Conservation (phyloP, 306 rosid genomes). For the Cucurbita argyrosperma region DNA sequence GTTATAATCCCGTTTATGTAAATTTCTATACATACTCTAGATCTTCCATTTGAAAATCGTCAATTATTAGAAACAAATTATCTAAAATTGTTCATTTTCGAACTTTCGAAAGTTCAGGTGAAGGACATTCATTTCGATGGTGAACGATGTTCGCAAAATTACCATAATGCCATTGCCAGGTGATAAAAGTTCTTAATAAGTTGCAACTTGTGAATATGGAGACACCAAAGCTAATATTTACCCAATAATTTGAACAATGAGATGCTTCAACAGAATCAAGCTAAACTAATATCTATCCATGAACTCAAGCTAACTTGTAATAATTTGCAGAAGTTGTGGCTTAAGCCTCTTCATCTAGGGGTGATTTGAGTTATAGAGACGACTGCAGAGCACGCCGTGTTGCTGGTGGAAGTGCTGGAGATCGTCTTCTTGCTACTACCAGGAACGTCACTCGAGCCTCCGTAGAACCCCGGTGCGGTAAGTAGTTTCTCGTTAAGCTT, state of each 20-base stretch:
- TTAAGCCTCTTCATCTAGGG: constrained; percentile 36
- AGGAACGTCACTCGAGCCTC: constrained; percentile 24
- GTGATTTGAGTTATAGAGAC: constrained; percentile 36
- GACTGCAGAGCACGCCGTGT: constrained; percentile 25
- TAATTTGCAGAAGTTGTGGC: neutral
- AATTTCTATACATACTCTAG: too few species aligned
- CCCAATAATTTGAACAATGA: constrained; percentile 1
- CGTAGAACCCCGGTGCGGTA: constrained; percentile 68
- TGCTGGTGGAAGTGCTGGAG: constrained; percentile 12
- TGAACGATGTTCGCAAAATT: neutral
- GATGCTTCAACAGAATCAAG: neutral
- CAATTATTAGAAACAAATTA: too few species aligned
- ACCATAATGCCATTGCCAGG: neutral
- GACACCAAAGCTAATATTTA: neutral
- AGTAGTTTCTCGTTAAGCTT: constrained; percentile 57
- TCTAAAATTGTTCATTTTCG: too few species aligned
- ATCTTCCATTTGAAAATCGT: too few species aligned
- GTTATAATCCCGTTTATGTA: too few species aligned
- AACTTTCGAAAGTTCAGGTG: too few species aligned
- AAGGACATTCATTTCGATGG: neutral
- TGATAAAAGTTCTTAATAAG: neutral
- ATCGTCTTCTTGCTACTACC: constrained; percentile 14
- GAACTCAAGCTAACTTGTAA: neutral
- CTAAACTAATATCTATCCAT: too few species aligned
- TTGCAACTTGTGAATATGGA: neutral